Base-by-base conservation (phyloP, 768 basidiomycete genomes). In the Rhodotorula diobovata region DNA sequence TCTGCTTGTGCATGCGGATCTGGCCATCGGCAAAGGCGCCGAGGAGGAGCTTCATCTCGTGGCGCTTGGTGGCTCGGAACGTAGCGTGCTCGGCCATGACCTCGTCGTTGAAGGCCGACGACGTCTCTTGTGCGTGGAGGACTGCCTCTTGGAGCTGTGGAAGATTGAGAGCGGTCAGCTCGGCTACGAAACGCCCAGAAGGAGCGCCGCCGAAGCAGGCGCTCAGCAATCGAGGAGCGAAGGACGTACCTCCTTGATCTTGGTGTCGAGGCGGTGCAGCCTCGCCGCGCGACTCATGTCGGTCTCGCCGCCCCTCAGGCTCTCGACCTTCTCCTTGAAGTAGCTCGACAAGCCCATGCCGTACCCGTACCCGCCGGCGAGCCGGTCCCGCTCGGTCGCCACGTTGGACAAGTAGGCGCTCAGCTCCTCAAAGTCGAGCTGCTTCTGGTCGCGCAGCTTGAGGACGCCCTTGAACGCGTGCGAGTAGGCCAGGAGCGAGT, bases 1-100 rank as follows among this genome's bases (percentile, higher is more conserved):
- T 65, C 43, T 63, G 68, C 61, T 74, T 63, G 80, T 96, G 91
- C 80, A 96, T 91, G 79, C 93, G 93, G 75, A 98, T 91, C 80
- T 99, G 90, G 18, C 93, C 94, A 75, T 96, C 91, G 35, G 93
- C 93, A 72, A 96, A 86, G 71, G 88, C 87, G 30, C 86, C 86
- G 20, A 99, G 80, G 85, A 97, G 88, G 78, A 93, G 92, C 81
- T 95, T 96, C 95, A 98, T 96, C 82, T 99, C 96, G 60, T 88
- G 85, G 78, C 92, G 88, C 81, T 98, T 98, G 21, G 89, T 87
- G 70, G 87, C 84, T 79, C 96, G 91, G 82, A 98, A 98, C 70
- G 91, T 83, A 34, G 86, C 83, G 81, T 98, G 93, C 80, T 99
- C 96, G 59, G 89, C 85, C 35, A 98, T 81, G 23, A 93, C 95